phyloP scores from a whole-genome alignment of 192 early-diverging fungal genomes.

The Coemansia aciculifera region DNA sequence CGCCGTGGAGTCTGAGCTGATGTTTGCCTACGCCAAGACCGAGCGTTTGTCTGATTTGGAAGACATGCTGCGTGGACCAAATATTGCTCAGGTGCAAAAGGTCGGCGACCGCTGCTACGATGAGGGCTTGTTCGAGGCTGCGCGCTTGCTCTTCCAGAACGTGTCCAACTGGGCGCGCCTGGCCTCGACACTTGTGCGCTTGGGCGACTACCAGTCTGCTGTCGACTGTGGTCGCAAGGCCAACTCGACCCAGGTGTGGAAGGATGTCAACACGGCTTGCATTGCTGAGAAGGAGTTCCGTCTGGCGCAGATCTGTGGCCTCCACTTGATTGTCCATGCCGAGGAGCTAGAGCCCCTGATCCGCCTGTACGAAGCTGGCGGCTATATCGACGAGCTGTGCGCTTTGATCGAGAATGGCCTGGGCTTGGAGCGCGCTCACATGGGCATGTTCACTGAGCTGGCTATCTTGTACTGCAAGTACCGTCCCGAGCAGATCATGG shows the following conservation, averaged over 20 bases:
- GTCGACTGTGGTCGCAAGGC: constrained; percentile 99
- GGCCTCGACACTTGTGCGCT: constrained; percentile 92
- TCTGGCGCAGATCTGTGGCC: constrained; percentile 96
- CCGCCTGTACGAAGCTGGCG: constrained; percentile 81
- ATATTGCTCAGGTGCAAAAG: constrained; percentile 90
- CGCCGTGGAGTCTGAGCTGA: constrained; percentile 90
- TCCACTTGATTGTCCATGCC: constrained; percentile 94
- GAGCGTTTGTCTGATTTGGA: constrained; percentile 88
- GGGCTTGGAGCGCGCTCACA: constrained; percentile 96
- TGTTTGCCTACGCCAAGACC: constrained; percentile 97
- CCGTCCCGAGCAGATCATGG: constrained; percentile 91
- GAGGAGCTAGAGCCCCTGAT: constrained; percentile 94
- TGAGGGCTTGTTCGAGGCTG: constrained; percentile 87
- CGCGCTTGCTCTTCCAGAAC: constrained; percentile 91
- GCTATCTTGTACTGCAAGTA: constrained; percentile 98
- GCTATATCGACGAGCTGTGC: constrained; percentile 91
- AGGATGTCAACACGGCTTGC: constrained; percentile 97
- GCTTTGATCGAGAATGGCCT: constrained; percentile 89
- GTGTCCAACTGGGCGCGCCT: constrained; percentile 98
- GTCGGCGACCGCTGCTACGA: constrained; percentile 97
- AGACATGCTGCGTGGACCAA: constrained; percentile 88
- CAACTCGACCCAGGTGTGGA: constrained; percentile 98
- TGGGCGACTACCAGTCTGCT: constrained; percentile 93
- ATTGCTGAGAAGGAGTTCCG: constrained; percentile 94
- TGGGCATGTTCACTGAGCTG: constrained; percentile 99